Evolutionary conservation across 2,329 filamentous ascomycete species (phyloP).

Genomic region (Neopestalotiopsis rosae): DNA sequence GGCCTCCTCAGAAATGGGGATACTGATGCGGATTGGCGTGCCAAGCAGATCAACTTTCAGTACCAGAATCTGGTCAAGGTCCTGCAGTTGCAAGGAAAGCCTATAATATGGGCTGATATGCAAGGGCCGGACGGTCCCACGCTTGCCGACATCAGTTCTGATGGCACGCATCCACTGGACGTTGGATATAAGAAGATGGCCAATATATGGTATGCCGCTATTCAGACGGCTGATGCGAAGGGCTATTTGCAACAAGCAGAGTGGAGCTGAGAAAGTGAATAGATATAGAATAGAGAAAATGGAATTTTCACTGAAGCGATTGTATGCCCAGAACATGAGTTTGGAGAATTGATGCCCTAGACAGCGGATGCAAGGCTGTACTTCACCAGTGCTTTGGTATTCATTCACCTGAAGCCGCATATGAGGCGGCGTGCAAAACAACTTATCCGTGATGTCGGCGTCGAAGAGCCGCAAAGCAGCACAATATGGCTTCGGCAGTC

Average conservation of each 20-base stretch:
- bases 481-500: not conserved
- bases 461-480: not conserved
- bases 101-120: slow-evolving; percentile 39
- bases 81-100: slow-evolving; percentile 27
- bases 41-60: slow-evolving; percentile 35
- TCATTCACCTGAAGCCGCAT: not conserved
- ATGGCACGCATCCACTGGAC: slow-evolving; percentile 41
- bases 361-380: not conserved
- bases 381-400: not conserved
- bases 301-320: not conserved
- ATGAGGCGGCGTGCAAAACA: not conserved
- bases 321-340: not conserved
- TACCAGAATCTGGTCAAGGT: slow-evolving; percentile 28
- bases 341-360: not conserved
- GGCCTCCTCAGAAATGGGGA: slow-evolving; percentile 38
- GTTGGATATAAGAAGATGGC: slow-evolving; percentile 43
- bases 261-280: slow-evolving; percentile 22
- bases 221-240: slow-evolving; percentile 32
- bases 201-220: slow-evolving; percentile 34
- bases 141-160: slow-evolving; percentile 32
- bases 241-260: slow-evolving; percentile 28
- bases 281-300: not conserved
- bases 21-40: slow-evolving; percentile 27
- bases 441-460: not conserved
- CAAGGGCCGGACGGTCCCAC: slow-evolving; percentile 32